Evolutionary conservation across 208 protist species (phyloP), one percentile per base, ranked within the genome.

Genomic region (Acanthamoeba lenticulata): DNA sequence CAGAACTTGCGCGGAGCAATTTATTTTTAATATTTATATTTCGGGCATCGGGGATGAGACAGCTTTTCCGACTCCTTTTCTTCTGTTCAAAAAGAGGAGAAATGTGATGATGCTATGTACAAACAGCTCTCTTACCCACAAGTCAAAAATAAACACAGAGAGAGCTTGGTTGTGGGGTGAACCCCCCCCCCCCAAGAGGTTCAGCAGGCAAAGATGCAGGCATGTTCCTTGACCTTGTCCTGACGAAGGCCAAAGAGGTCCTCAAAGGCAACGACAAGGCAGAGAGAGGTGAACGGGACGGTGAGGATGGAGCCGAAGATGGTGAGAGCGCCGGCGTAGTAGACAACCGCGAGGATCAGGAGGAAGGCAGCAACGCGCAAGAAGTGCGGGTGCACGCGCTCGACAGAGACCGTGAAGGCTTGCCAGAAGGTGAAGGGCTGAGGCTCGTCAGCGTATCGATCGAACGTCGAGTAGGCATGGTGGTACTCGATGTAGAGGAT

Each of bases 391-490:
- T 86, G 77, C n/a, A 86, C 77, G 7, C 77, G 44, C 45, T 86
- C 44, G 44, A 86, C 77, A 4, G 77, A 86, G 44, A 86, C 77
- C 6, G 77, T 86, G 45, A 86, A 86, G 77, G 44, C 45, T 44
- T 86, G 77, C 77, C 77, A 86, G 77, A 86, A 86, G 77, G 77
- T n/a, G 29, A 86, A 86, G 24, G 77, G 77, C 45, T 86, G 77
- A 13, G 77, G 77, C 42, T 86, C 77, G 77, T 6, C 38, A 6
- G 77, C n/a, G 77, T 86, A 86, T 24, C 77, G 77, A 42, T 86
- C 77, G 44, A 86, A 86, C 0, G 77, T 86, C 9, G 77, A 60
- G 44, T 40, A 57, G 44, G 77, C 40, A 4, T 86, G 77, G 24
- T 86, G 77, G 45, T 86, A 86, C 44, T 86, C 77, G 45, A 86